Percentiles rank a stretch among this genome's conserved stretches.
These are phyloP conservation scores for Mimosa bimucronata DNA, from an alignment of 306 rosid genomes.

Conservation along the genomic window DNA sequence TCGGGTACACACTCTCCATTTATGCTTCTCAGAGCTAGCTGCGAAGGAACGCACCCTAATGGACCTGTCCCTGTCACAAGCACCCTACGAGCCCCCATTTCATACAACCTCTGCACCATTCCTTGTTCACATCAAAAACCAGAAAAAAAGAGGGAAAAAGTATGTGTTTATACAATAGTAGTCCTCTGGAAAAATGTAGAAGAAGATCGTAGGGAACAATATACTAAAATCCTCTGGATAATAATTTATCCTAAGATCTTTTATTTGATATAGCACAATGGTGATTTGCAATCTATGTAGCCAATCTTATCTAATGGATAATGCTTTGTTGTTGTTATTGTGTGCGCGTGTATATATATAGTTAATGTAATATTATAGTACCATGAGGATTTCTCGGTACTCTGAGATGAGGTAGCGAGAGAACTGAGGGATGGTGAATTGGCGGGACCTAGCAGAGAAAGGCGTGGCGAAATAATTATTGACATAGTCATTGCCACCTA, in stretches of 20 bases:
- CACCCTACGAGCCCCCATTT: conserved; percentile 61
- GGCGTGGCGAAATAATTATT: conserved; percentile 67
- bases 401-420: conserved; percentile 53
- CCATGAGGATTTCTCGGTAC: conserved; percentile 54
- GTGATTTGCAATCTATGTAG: too few relatives aligned
- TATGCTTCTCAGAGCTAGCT: conserved; percentile 49
- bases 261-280: too few relatives aligned
- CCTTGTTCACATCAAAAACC: too few relatives aligned
- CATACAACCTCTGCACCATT: conserved; percentile 49
- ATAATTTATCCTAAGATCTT: too few relatives aligned
- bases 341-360: too few relatives aligned
- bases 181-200: too few relatives aligned
- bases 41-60: conserved; percentile 55
- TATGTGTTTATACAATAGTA: too few relatives aligned
- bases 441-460: conserved; percentile 51
- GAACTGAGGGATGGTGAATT: conserved; percentile 55
- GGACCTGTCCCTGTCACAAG: conserved; percentile 65
- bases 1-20: conserved; percentile 55
- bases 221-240: too few relatives aligned
- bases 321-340: too few relatives aligned
- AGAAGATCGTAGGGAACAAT: too few relatives aligned
- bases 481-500: conserved; percentile 73
- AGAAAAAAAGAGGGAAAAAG: too few relatives aligned
- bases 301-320: too few relatives aligned
- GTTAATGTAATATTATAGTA: conserved; percentile 37